Percentiles rank a stretch among this genome's conserved stretches.
Evolutionary conservation across 345 rosid genomes (phyloP).

Genomic region (Salix arbutifolia): DNA sequence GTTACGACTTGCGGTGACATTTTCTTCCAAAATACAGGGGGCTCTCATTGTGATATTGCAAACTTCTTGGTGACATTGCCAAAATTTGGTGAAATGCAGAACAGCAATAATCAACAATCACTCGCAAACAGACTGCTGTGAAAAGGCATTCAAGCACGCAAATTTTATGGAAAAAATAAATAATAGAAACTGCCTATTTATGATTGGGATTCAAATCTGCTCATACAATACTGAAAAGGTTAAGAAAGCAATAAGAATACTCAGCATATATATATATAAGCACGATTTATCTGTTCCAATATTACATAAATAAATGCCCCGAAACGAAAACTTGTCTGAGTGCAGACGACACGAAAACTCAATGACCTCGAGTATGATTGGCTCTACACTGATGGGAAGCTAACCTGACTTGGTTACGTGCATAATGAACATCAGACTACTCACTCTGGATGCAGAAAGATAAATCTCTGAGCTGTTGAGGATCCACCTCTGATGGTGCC

Average conservation of each 20-base stretch:
- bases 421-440: background rate
- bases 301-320: background rate
- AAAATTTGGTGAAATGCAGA: background rate
- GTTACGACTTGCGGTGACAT: background rate
- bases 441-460: slow-evolving; percentile 36
- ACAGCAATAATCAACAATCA: background rate
- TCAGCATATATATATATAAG: background rate
- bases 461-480: slow-evolving; percentile 71
- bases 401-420: background rate
- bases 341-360: background rate
- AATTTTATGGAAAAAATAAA: background rate
- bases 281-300: background rate
- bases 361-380: background rate
- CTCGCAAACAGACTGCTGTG: background rate
- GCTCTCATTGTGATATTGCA: background rate
- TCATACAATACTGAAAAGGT: background rate
- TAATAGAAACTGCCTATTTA: background rate
- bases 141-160: background rate
- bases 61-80: background rate
- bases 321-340: background rate
- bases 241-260: background rate
- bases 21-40: background rate
- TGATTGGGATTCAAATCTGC: background rate
- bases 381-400: background rate
- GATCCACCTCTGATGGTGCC: slow-evolving; percentile 93